Evolutionary conservation across 2,329 filamentous ascomycete species (phyloP).

Genomic region (Aspergillus hiratsukae): DNA sequence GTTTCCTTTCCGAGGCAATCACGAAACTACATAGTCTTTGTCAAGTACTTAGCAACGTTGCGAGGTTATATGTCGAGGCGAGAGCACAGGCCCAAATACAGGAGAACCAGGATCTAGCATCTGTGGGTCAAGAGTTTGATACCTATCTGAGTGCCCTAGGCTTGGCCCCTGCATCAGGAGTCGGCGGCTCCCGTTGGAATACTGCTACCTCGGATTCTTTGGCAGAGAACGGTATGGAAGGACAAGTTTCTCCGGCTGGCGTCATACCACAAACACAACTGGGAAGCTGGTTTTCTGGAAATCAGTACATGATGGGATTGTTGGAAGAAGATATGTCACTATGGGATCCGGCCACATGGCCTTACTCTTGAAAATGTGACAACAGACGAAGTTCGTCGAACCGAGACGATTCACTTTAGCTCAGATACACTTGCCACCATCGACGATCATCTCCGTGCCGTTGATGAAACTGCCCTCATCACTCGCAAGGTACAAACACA

Average conservation of each 20-base stretch:
- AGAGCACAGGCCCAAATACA: slow-evolving; percentile 53
- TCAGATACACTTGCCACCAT: slow-evolving; percentile 48
- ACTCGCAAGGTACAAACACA: slow-evolving; percentile 64
- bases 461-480: slow-evolving; percentile 70
- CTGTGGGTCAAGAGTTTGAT: slow-evolving; percentile 58
- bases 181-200: slow-evolving; percentile 8
- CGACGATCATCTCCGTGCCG: slow-evolving; percentile 64
- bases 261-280: slow-evolving; percentile 38
- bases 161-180: slow-evolving; percentile 44
- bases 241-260: not conserved
- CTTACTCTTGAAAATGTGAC: not conserved
- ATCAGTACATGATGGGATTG: slow-evolving; percentile 60
- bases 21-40: slow-evolving; percentile 60
- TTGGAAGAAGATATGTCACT: slow-evolving; percentile 56
- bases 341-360: slow-evolving; percentile 19
- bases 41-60: slow-evolving; percentile 58
- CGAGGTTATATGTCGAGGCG: slow-evolving; percentile 58
- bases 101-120: slow-evolving; percentile 44
- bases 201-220: not conserved
- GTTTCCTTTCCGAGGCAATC: slow-evolving; percentile 54
- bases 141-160: slow-evolving; percentile 62
- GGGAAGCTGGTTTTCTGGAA: slow-evolving; percentile 64
- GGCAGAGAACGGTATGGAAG: slow-evolving; percentile 12
- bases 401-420: not conserved
- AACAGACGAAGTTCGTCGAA: not conserved